Evolutionary conservation across 2,329 filamentous ascomycete genomes (phyloP), one percentile per base, ranked within the genome.

Genomic region (Cladosporium sp.): DNA sequence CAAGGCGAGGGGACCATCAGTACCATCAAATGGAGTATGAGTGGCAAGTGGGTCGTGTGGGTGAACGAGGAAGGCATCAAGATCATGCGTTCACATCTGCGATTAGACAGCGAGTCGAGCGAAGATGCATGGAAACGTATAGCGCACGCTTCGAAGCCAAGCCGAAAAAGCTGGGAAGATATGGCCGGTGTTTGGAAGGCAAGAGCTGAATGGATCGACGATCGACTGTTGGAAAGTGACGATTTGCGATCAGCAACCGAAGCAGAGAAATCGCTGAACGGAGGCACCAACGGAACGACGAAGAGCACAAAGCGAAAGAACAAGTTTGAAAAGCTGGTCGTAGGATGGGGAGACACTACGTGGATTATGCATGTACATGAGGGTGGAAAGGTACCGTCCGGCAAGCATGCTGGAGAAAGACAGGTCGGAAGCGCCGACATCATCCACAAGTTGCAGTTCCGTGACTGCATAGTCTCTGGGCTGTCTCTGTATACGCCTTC

Each of bases 181-280:
- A 96, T 99, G 91, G 91, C 91, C 0, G 82, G 87, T 41, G 89
- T 96, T 3, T 97, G 93, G 91, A 96, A 92, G 71, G 89, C 88
- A 2, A 80, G 91, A 19, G 84, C 84, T 1, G 90, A 97, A 66
- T 99, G 93, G 93, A 86, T 97, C 39, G 89, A 97, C 61, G 87
- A 95, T 61, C 80, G 84, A 54, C 77, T 81, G 5, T 75, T 96
- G n/a, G 88, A 91, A 58, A 76, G 73, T 3, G 87, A 92, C 48
- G 84, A 90, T 30, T 76, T 80, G 20, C 69, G 71, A 7, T 67
- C 65, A 39, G 63, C 66, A 29, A 64, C 72, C 44, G 64, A 62
- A 12, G 48, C 56, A 29, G 58, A 59, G 9, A 24, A 40, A 55
- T 67, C 43, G 53, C 30, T 44, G 12, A 60, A 69, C 44, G 59